A percentile compares a stretch with the other conserved stretches of the same genome.
These are phyloP conservation scores for grape (Vitis vinifera) DNA, from an alignment of 164 flowering plant species.

Conservation along the genomic window DNA sequence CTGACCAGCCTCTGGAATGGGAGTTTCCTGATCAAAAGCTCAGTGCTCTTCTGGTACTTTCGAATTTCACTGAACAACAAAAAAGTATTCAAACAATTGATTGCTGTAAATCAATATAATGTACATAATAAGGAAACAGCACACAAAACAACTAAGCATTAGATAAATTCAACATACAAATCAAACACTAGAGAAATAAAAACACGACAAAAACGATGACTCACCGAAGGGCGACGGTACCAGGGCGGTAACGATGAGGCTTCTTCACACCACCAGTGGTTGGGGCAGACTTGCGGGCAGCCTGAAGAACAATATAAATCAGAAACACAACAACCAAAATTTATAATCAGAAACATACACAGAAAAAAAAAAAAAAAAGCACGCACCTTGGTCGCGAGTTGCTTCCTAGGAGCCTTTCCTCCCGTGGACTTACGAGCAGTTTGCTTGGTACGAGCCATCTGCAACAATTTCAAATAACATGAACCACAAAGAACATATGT, in stretches of 20 bases:
- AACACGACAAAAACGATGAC: background rate
- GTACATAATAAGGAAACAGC: too few relatives aligned
- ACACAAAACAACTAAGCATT: too few relatives aligned
- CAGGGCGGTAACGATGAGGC: conserved; percentile 29
- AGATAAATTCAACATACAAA: background rate
- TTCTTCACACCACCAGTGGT: conserved; percentile 31
- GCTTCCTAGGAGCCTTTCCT: conserved; percentile 30
- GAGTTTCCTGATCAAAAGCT: conserved; percentile 26
- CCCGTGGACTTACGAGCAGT: conserved; percentile 29
- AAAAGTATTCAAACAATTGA: too few relatives aligned
- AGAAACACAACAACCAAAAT: background rate
- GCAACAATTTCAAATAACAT: background rate
- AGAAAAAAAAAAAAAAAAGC: background rate
- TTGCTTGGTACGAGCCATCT: conserved; percentile 31
- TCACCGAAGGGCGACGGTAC: conserved; percentile 28
- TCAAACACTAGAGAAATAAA: background rate
- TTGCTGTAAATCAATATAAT: too few relatives aligned
- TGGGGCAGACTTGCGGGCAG: conserved; percentile 29
- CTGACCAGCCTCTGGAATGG: conserved; percentile 33
- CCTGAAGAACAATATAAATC: conserved; percentile 1
- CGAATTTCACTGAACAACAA: conserved; percentile 21
- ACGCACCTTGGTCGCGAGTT: conserved; percentile 23
- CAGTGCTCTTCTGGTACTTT: conserved; percentile 29
- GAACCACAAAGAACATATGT: background rate
- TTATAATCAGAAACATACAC: background rate